Conservation (phyloP, 192 early-diverging fungal species). For the Umbelopsis sp. region DNA sequence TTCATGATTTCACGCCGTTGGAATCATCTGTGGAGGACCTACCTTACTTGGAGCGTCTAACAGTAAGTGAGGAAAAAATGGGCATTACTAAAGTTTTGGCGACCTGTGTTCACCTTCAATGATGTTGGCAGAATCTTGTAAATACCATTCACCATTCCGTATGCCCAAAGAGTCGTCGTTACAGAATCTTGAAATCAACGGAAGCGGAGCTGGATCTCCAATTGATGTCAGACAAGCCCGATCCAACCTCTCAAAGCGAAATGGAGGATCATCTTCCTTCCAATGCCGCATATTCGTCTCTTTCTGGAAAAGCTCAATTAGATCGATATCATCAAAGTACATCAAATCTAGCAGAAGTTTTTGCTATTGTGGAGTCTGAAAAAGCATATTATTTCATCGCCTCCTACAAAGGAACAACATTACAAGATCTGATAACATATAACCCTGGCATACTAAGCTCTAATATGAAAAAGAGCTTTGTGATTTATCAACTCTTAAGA, state of each 20-base stretch:
- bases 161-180: slow-evolving; percentile 45
- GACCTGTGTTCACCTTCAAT: background rate
- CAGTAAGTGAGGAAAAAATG: background rate
- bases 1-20: background rate
- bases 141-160: slow-evolving; percentile 40
- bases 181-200: slow-evolving; percentile 24
- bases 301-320: background rate
- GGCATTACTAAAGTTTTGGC: background rate
- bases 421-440: slow-evolving; percentile 59
- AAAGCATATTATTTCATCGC: slow-evolving; percentile 54
- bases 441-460: slow-evolving; percentile 59
- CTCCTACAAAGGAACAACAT: slow-evolving; percentile 50
- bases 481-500: slow-evolving; percentile 60
- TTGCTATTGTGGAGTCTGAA: slow-evolving; percentile 55
- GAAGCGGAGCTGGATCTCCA: slow-evolving; percentile 15
- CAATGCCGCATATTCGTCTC: slow-evolving; percentile 19
- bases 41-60: background rate
- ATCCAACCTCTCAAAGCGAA: background rate
- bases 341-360: slow-evolving; percentile 46
- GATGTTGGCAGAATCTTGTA: slow-evolving; percentile 28
- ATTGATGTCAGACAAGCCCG: background rate
- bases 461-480: slow-evolving; percentile 61
- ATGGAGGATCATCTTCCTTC: background rate
- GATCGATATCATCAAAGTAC: slow-evolving; percentile 20
- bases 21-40: background rate